phyloP scores from a whole-genome alignment of 1,284 basidiomycete species.

The Lentinula novae-zelandiae region DNA sequence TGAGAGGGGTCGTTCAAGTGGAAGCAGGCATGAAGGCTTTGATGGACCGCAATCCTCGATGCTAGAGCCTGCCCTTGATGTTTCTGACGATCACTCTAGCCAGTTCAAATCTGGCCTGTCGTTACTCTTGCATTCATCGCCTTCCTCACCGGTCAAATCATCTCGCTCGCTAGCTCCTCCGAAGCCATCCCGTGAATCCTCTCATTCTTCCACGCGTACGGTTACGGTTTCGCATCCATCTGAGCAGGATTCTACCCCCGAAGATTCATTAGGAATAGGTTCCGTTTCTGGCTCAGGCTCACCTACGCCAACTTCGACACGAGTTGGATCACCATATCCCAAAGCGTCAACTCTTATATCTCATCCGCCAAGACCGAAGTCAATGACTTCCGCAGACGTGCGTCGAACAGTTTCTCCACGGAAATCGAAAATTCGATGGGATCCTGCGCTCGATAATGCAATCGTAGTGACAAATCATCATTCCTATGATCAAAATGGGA shows the following conservation, averaged over 20 bases:
- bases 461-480: not conserved
- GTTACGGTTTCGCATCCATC: not conserved
- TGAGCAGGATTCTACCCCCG: not conserved
- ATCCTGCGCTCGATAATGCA: not conserved
- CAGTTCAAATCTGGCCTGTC: conserved; percentile 13
- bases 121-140: conserved; percentile 4
- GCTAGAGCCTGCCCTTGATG: too few species aligned
- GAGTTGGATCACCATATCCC: conserved; percentile 9
- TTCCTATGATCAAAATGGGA: not conserved
- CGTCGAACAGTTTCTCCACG: not conserved
- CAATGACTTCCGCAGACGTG: not conserved
- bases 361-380: not conserved
- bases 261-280: not conserved
- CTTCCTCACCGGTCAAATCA: not conserved
- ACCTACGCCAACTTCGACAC: conserved; percentile 11
- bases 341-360: not conserved
- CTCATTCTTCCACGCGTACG: conserved; percentile 3
- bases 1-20: not conserved
- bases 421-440: conserved; percentile 10
- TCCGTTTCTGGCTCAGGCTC: conserved; percentile 3
- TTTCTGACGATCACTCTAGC: not conserved
- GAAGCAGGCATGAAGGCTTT: not conserved
- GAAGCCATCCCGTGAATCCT: not conserved
- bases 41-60: not conserved
- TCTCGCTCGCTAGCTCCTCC: not conserved